These are phyloP conservation scores for Tulasnella sp. DNA, from an alignment of 768 basidiomycete species.

Conservation along the genomic window DNA sequence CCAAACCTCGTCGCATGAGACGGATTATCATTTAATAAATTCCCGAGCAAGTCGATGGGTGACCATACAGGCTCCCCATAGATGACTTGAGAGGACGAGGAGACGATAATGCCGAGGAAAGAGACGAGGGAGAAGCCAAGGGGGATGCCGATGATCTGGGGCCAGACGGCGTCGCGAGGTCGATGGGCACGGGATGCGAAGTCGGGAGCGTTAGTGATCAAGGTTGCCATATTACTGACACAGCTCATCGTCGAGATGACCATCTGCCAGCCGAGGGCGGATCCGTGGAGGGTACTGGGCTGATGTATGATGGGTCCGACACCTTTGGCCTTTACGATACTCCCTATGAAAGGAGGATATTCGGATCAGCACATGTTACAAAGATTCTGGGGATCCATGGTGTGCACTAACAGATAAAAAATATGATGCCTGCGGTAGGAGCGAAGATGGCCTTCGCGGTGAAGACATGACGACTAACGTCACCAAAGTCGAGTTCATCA, in stretches of 20 bases:
- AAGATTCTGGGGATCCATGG: too few species aligned
- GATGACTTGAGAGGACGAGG: conserved; percentile 61
- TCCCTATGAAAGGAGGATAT: too few species aligned
- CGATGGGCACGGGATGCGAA: conserved; percentile 50
- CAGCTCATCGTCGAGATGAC: conserved; percentile 60
- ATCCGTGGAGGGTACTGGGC: conserved; percentile 51
- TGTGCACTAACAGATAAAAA: conserved; percentile 44
- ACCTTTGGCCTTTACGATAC: conserved; percentile 63
- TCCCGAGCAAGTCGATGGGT: conserved; percentile 57
- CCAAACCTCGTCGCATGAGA: conserved; percentile 57
- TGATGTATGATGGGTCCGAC: conserved; percentile 64
- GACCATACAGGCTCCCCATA: conserved; percentile 73
- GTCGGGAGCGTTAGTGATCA: conserved; percentile 52
- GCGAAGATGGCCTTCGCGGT: conserved; percentile 64
- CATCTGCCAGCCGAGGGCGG: conserved; percentile 65
- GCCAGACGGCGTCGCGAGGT: conserved; percentile 38
- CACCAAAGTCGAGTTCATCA: neutral
- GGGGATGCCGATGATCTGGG: conserved; percentile 62
- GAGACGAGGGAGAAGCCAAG: conserved; percentile 62
- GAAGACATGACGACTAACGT: conserved; percentile 52
- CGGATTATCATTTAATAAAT: conserved; percentile 53
- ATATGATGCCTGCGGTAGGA: conserved; percentile 55
- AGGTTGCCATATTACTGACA: conserved; percentile 69
- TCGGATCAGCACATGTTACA: too few species aligned
- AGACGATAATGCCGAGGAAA: conserved; percentile 73